Evolutionary conservation across 495 filamentous ascomycete genomes (phyloP), one percentile per base, ranked within the genome.

Genomic region (Clohesyomyces aquaticus): DNA sequence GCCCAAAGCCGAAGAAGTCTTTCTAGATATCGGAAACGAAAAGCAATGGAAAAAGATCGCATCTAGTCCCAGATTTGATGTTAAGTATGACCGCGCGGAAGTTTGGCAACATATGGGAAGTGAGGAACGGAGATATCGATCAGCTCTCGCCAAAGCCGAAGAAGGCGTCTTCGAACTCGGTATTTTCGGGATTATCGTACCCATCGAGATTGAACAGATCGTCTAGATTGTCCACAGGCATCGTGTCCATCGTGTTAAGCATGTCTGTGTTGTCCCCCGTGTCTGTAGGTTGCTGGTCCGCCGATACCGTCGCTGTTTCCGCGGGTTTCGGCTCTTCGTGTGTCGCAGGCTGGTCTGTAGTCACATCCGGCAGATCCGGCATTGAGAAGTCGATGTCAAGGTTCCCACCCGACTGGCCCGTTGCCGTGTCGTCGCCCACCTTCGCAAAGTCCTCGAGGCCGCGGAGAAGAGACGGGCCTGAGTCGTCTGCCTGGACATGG

Each of bases 361-460:
- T 14, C 32, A 56, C 11, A 35, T 63, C 61, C 19, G 67, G 67
- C 1, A 70, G 45, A 28, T 70, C 63, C 2, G 61, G 47, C 59
- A 70, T 71, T 14, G 55, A 22, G 19, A 71, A 67, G 56, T 71
- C 68, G 12, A 38, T 42, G 53, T 51, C 27, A 0, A 54, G 1
- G 51, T 46, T 56, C n/a, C 19, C n/a, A 42, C 46, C 49, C 48
- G 50, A 8, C 10, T 60, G 22, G 32, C 26, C 52, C 2, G 52
- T 35, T 1, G 14, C 28, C 3, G 10, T 12, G n/a, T 61, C 43
- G 38, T 61, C 27, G 46, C 32, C 28, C 32, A n/a, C 27, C 41
- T 67, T 71, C 4, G 68, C 68, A 46, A 67, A 71, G 29, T 65
- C 65, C 45, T 71, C 68, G 14, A 71, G 64, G 16, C 68, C 68